Percentiles rank a stretch among this genome's conserved stretches.
Evolutionary conservation across 23 red algal species (phyloP).

Genomic region (Gracilaria gracilis): DNA sequence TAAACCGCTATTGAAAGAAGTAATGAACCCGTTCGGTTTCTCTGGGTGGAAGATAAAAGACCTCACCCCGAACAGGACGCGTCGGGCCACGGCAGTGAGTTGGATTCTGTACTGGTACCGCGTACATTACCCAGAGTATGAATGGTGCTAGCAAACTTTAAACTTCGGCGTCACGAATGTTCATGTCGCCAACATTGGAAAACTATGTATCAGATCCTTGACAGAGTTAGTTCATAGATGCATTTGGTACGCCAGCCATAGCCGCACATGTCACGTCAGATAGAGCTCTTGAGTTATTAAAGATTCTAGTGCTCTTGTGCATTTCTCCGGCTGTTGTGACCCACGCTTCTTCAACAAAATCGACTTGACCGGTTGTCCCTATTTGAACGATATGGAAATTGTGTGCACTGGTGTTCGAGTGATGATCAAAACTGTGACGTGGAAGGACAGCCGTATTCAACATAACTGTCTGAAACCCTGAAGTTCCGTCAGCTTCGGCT

Average conservation of each 20-base stretch:
- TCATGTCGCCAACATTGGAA: background rate
- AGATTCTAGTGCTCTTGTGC: conserved; percentile 30
- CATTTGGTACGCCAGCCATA: background rate
- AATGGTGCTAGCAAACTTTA: conserved; percentile 8
- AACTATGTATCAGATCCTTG: background rate
- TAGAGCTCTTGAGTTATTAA: no score
- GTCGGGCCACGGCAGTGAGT: conserved; percentile 71
- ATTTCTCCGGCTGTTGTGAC: conserved; percentile 50
- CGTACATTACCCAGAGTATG: conserved; percentile 50
- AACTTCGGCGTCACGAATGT: background rate
- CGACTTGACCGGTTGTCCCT: conserved; percentile 21
- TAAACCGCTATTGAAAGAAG: conserved; percentile 69
- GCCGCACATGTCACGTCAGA: conserved; percentile 8
- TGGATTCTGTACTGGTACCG: conserved; percentile 81
- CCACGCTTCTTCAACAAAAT: conserved; percentile 57
- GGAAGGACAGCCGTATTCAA: conserved; percentile 77
- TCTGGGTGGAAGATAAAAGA: conserved; percentile 59
- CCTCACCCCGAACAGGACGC: conserved; percentile 81
- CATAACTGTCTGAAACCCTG: conserved; percentile 65
- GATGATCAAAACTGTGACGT: conserved; percentile 36
- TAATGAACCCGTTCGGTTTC: conserved; percentile 50
- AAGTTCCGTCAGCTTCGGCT: conserved; percentile 52
- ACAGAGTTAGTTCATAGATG: conserved; percentile 8
- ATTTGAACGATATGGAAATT: conserved; percentile 66
- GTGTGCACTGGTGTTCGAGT: background rate